Percentiles rank a stretch among this genome's conserved stretches.
Conservation (phyloP, 495 filamentous ascomycete species). For the Wilcoxina mikolae region DNA sequence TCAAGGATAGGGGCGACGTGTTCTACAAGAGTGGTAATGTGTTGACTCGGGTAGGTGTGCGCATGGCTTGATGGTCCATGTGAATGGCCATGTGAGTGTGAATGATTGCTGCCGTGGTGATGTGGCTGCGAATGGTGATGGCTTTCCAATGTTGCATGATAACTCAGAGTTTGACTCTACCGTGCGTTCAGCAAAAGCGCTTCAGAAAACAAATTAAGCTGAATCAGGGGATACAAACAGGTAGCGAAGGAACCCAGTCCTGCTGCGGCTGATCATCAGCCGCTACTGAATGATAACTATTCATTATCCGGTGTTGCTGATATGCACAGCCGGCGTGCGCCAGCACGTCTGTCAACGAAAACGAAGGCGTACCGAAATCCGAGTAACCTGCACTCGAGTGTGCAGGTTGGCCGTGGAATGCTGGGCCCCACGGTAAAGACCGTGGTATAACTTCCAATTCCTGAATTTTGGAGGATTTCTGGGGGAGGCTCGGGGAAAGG, state of each 20-base stretch:
- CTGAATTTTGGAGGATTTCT: constrained; percentile 28
- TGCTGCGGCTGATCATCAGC: background rate
- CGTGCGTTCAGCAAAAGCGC: background rate
- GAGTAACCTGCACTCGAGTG: constrained; percentile 19
- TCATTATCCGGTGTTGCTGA: background rate
- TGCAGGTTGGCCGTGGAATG: constrained; percentile 20
- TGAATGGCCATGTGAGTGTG: constrained; percentile 10
- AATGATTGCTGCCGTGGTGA: constrained; percentile 10
- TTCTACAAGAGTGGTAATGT: constrained; percentile 7
- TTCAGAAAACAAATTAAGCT: background rate
- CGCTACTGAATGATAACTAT: background rate
- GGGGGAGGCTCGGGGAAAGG: constrained; percentile 1
- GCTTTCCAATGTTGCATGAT: constrained; percentile 21
- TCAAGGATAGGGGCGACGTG: constrained; percentile 20
- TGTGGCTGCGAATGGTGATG: constrained; percentile 4
- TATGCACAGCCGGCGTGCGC: background rate
- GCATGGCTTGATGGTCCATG: constrained; percentile 14
- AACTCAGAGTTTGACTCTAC: constrained; percentile 22
- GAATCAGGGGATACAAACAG: background rate
- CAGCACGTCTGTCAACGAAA: background rate
- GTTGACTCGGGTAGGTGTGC: constrained; percentile 23
- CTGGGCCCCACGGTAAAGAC: constrained; percentile 25
- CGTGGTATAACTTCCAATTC: constrained; percentile 29
- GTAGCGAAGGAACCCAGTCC: background rate
- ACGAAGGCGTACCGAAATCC: constrained; percentile 6